Base-by-base conservation (phyloP, 441 rosid genomes). In the Euphorbia schlechtendalii region DNA sequence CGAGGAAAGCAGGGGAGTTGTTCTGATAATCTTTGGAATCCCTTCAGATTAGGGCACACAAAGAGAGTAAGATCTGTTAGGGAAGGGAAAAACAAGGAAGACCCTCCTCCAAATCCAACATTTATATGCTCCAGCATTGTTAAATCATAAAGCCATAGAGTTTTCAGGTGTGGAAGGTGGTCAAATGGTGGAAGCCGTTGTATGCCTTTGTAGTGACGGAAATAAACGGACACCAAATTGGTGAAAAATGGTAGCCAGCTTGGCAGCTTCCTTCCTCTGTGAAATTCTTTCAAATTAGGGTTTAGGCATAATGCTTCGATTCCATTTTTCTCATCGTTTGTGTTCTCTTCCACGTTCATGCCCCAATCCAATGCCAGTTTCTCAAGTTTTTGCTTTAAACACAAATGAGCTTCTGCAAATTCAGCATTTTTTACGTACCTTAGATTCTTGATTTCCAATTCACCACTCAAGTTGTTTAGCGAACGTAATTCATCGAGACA, bases 31-130 rank as follows among this genome's bases (percentile, higher is more conserved):
- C 57, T 53, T 12, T 18, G 15, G 22, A 53, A 75, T 40, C 73
- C 73, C 80, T 66, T 63, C 32, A 70, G 64, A 15, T 59, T 32
- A n/a, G 15, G 34, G 27, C 74, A 64, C 0, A 9, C 0, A 0
- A 0, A 0, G 1, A 71, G 17, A 0, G 0, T 0, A 28, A 74
- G 64, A 2, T 2, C 0, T 60, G 45, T 49, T 5, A 66, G 67
- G 17, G 70, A 56, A 11, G 64, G 81, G 41, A 62, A 21, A 4
- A 20, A 18, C 15, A 76, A 56, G 74, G 76, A 72, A 52, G 74
- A 74, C 30, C 61, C 18, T 0, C 1, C 12, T 36, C 40, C 40
- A 18, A 45, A 55, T 36, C 9, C 51, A 12, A 20, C 59, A 51
- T 64, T 46, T 4, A 48, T 48, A 48, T 17, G 22, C 53, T 78